These are phyloP conservation scores for Fusarium napiforme DNA, from an alignment of 2,329 filamentous ascomycete genomes.

Conservation along the genomic window DNA sequence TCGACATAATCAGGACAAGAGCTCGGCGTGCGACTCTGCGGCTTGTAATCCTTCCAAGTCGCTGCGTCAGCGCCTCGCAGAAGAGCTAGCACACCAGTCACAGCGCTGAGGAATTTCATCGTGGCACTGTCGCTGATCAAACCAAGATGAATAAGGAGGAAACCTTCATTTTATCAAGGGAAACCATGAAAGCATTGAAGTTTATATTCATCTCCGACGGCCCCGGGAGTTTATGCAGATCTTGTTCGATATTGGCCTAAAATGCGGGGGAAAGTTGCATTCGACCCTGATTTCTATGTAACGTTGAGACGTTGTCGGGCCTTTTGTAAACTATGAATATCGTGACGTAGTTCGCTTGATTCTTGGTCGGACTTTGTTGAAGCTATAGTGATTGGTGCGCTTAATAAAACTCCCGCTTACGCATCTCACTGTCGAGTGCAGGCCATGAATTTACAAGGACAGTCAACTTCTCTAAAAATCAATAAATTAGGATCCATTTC, in stretches of 20 bases:
- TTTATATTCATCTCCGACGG: background rate
- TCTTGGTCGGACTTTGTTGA: background rate
- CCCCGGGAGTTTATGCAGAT: background rate
- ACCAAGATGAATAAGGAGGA: background rate
- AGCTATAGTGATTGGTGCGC: constrained; percentile 8
- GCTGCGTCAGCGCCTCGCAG: background rate
- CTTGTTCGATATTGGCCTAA: background rate
- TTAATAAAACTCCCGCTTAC: background rate
- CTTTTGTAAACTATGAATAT: constrained; percentile 1
- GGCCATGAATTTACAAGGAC: background rate
- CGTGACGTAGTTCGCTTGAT: constrained; percentile 13
- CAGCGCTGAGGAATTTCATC: background rate
- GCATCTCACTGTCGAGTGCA: background rate
- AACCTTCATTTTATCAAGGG: accelerated
- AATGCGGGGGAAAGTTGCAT: constrained; percentile 3
- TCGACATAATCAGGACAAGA: constrained; percentile 24
- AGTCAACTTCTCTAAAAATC: background rate
- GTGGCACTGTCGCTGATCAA: accelerated
- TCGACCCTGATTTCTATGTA: constrained; percentile 9
- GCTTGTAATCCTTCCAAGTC: constrained; percentile 13
- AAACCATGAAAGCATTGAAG: background rate
- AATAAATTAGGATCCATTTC: background rate
- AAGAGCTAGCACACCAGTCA: background rate
- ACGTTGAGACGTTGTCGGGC: constrained; percentile 16
- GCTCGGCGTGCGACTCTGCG: constrained; percentile 5